Conservation (phyloP, 441 rosid species). For the Pelargonium fulgidum region DNA sequence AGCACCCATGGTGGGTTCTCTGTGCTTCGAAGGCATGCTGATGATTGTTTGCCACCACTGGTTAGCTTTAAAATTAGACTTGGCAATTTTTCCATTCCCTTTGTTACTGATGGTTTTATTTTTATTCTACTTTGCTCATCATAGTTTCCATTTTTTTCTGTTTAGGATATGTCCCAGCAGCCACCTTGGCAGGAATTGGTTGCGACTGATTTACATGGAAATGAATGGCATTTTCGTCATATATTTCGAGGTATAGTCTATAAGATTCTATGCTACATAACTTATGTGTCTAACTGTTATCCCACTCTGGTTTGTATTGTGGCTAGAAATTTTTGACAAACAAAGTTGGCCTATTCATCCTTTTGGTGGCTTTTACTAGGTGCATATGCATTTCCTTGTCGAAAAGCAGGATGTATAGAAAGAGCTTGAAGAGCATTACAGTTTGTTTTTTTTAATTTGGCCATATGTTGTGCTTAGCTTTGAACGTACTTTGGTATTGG, state of each 20-base stretch:
- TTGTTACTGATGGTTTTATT: neutral
- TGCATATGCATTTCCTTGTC: too few relatives aligned
- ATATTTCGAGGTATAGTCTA: conserved; percentile 65
- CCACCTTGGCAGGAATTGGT: conserved; percentile 94
- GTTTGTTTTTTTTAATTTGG: too few relatives aligned
- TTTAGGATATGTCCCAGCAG: conserved; percentile 88
- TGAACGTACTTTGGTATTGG: too few relatives aligned
- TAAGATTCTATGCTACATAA: too few relatives aligned
- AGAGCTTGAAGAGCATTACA: too few relatives aligned
- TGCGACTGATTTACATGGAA: conserved; percentile 90
- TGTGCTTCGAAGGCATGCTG: conserved; percentile 89
- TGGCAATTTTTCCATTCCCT: neutral
- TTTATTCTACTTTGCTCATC: too few relatives aligned
- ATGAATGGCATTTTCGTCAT: conserved; percentile 88
- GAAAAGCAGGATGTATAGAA: too few relatives aligned
- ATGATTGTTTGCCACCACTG: conserved; percentile 97
- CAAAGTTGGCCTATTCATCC: too few relatives aligned
- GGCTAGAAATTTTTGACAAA: neutral
- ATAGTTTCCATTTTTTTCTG: neutral
- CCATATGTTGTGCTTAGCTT: too few relatives aligned
- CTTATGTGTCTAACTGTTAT: neutral
- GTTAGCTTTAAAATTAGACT: conserved; percentile 33
- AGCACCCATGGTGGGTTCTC: conserved; percentile 99
- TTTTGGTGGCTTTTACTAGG: too few relatives aligned
- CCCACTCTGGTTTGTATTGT: neutral